A percentile compares a stretch with the other conserved stretches of the same genome.
phyloP scores from a whole-genome alignment of 345 rosid genomes.

The Clarkia xantiana region DNA sequence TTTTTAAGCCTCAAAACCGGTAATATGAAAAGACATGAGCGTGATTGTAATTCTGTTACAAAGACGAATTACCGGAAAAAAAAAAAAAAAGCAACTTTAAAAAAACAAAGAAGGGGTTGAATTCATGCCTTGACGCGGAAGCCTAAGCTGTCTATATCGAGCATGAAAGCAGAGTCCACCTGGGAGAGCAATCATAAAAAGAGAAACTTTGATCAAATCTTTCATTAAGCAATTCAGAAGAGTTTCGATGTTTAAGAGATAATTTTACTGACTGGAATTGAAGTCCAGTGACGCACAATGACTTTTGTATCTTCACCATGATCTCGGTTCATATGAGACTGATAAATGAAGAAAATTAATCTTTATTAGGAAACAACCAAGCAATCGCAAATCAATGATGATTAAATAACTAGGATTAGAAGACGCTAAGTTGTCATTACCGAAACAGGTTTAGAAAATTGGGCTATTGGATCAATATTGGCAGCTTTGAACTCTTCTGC shows the following conservation, averaged over 20 bases:
- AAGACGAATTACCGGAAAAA: too few relatives aligned
- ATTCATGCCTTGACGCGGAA: constrained; percentile 73
- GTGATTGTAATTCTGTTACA: background rate
- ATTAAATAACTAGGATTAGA: background rate
- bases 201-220: background rate
- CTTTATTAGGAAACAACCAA: background rate
- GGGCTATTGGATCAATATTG: constrained; percentile 73
- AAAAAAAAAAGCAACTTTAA: too few relatives aligned
- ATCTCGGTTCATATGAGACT: constrained; percentile 94
- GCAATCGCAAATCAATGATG: background rate
- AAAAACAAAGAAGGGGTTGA: too few relatives aligned
- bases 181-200: constrained; percentile 18
- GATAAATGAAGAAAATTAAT: background rate
- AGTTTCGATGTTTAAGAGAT: too few relatives aligned
- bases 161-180: constrained; percentile 83
- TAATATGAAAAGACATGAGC: too few relatives aligned
- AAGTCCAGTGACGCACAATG: constrained; percentile 59
- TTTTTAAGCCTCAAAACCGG: too few relatives aligned
- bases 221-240: too few relatives aligned
- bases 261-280: constrained; percentile 44
- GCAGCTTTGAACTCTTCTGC: constrained; percentile 54
- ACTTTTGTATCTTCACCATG: constrained; percentile 77
- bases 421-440: constrained; percentile 30
- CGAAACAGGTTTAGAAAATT: constrained; percentile 72
- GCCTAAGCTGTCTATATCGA: constrained; percentile 86